Conservation (phyloP, 2,329 filamentous ascomycete species). For the Beauveria australis region DNA sequence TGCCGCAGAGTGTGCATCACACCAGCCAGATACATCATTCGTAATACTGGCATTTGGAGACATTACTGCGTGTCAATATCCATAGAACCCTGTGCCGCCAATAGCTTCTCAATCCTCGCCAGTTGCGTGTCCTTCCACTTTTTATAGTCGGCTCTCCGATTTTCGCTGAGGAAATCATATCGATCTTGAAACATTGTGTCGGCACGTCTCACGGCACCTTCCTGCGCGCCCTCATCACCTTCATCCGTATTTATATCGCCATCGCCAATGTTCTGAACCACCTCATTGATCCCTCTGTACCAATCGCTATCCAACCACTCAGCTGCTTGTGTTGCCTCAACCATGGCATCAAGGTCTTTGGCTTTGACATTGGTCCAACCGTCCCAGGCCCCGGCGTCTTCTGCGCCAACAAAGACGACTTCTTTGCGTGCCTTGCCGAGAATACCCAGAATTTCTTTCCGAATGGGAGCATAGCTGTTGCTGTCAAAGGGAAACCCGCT, state of each 20-base stretch:
- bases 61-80: constrained; percentile 19
- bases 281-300: constrained; percentile 52
- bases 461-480: constrained; percentile 35
- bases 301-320: constrained; percentile 56
- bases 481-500: constrained; percentile 31
- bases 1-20: neutral
- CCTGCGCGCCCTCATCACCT: constrained; percentile 28
- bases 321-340: constrained; percentile 47
- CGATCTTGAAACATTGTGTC: constrained; percentile 70
- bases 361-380: constrained; percentile 42
- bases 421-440: constrained; percentile 34
- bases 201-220: constrained; percentile 36
- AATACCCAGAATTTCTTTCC: constrained; percentile 38
- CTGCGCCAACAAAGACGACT: constrained; percentile 27
- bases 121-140: constrained; percentile 57
- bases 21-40: neutral
- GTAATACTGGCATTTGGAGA: neutral
- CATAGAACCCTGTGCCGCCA: constrained; percentile 22
- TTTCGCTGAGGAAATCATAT: constrained; percentile 62
- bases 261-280: constrained; percentile 27
- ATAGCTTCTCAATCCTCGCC: constrained; percentile 42
- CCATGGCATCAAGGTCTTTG: constrained; percentile 53
- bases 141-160: constrained; percentile 51
- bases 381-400: constrained; percentile 43
- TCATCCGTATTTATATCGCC: constrained; percentile 21